Conservation (phyloP, 1,139 yeast species). For the Blastobotrys buckinghamii region DNA sequence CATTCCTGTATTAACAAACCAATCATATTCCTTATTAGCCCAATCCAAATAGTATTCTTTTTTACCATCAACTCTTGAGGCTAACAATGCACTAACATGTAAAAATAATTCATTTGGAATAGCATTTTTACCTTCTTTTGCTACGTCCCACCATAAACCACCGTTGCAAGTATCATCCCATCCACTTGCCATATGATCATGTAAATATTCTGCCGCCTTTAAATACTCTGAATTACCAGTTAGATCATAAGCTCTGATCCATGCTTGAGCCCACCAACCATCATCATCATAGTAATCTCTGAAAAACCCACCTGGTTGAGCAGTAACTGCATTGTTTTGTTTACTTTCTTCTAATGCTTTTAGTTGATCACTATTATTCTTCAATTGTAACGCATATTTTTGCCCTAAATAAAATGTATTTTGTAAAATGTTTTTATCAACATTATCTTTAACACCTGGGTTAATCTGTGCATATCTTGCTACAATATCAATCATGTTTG, state of each 20-base stretch:
- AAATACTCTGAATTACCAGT: conserved; percentile 14
- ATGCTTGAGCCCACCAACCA: conserved; percentile 21
- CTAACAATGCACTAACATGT: conserved; percentile 14
- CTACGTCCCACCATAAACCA: conserved; percentile 19
- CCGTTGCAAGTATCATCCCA: conserved; percentile 19
- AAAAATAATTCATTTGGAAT: conserved; percentile 19
- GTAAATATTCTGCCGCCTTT: conserved; percentile 13
- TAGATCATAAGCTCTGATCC: conserved; percentile 19
- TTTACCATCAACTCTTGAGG: conserved; percentile 12
- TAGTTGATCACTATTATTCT: conserved; percentile 2
- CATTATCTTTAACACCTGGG: neutral
- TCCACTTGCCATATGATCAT: conserved; percentile 13
- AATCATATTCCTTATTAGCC: conserved; percentile 16
- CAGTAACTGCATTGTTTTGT: conserved; percentile 8
- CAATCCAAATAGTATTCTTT: conserved; percentile 13
- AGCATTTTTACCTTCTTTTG: conserved; percentile 16
- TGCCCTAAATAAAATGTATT: conserved; percentile 17
- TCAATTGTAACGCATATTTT: conserved; percentile 6
- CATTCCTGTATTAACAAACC: conserved; percentile 16
- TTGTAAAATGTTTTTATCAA: conserved; percentile 2
- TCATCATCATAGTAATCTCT: conserved; percentile 18
- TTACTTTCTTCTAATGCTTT: conserved; percentile 1
- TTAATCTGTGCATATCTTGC: conserved; percentile 9
- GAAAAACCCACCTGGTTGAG: conserved; percentile 13
- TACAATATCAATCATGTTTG: conserved; percentile 14